phyloP scores from a whole-genome alignment of 768 basidiomycete species.

The Panaeolus cyanescens region DNA sequence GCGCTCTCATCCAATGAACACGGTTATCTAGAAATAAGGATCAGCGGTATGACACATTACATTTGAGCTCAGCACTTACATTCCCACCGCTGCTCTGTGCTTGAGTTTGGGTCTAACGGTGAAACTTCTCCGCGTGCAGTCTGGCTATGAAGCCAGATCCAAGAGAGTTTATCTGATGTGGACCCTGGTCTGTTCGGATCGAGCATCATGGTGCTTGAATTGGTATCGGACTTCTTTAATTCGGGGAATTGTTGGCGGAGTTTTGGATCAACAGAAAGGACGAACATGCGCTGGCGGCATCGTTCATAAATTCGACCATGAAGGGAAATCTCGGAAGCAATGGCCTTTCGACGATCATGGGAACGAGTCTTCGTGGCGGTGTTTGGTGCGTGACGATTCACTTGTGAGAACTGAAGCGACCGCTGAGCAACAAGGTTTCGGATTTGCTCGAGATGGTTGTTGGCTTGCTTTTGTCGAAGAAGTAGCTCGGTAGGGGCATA shows the following conservation, averaged over 20 bases:
- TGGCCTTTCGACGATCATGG: neutral
- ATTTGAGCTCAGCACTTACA: neutral
- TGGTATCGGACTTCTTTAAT: neutral
- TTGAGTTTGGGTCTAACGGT: neutral
- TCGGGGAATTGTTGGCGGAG: neutral
- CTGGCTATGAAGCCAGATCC: neutral
- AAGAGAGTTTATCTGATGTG: neutral
- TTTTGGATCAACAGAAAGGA: neutral
- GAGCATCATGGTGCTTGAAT: neutral
- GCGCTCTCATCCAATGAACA: constrained; percentile 2
- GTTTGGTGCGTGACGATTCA: neutral
- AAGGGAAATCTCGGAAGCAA: neutral
- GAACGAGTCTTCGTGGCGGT: neutral
- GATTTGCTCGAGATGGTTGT: neutral
- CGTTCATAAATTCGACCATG: neutral
- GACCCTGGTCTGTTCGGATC: neutral
- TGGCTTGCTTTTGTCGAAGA: neutral
- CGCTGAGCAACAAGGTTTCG: neutral
- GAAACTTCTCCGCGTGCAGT: too few species aligned
- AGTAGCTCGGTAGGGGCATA: neutral
- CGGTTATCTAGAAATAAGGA: neutral
- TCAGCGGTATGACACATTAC: neutral
- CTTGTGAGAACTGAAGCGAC: neutral
- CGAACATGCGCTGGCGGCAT: neutral
- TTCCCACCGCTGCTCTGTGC: neutral